Base-by-base conservation (phyloP, 441 rosid species). In the Populus tomentosa region DNA sequence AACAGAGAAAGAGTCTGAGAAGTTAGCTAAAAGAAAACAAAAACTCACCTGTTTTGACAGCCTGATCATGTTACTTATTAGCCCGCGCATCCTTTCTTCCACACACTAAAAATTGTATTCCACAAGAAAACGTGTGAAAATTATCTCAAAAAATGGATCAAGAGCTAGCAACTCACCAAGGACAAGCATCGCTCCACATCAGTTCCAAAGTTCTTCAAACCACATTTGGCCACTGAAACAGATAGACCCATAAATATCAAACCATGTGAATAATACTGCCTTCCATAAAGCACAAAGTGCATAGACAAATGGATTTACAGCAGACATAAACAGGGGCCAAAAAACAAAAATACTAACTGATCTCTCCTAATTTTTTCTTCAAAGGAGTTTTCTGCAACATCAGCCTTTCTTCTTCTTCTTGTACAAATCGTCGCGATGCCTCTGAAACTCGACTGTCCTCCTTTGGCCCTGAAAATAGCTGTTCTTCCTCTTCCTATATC, bases 401-500 rank as follows among this genome's bases (percentile, higher is more conserved):
- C 73, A 94, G 87, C 79, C 86, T 88, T 82, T 94, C 98, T 86
- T 96, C 99, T 85, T 96, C 99, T 85, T 96, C 98, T 77, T 88
- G 98, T 61, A 91, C 97, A 86, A 90, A 96, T 86, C 84, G 90
- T 79, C 94, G 91, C 33, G 98, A 92, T 83, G 96, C 97, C 88
- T 96, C 98, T n/a, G 97, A 96, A 83, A 83, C 94, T 82, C 92
- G 94, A 82, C 88, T 87, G 78, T 94, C 98, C 78, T 96, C 99
- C 85, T 92, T 93, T 62, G 90, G 82, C 75, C 86, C 97, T 75
- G 98, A 91, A 81, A 96, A 93, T 67, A 96, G 79, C 83, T 96
- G 98, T 80, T 96, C 98, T 87, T 94, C 99, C 88, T 94, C 98
- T 84, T 96, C 99, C 98, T 96, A 78, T 83, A 77, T 33, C 78